Evolutionary conservation across 1,284 basidiomycete species (phyloP), one percentile per base, ranked within the genome.

Genomic region (Trichosporon sp.): DNA sequence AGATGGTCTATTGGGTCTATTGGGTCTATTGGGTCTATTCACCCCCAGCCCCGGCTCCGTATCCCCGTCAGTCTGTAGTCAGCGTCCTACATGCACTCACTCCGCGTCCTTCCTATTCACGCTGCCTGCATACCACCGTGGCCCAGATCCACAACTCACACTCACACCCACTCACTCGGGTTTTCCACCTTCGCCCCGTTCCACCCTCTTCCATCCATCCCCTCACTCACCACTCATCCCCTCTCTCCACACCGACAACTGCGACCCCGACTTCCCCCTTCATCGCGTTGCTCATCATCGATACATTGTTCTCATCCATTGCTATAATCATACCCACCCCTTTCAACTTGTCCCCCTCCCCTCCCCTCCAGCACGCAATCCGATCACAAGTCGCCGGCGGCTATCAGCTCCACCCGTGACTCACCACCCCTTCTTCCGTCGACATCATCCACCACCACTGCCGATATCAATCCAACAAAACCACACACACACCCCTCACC

Each of bases 331-430:
- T 46, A 46, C 43, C 51, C 16, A 2, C 51, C n/a, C 26, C 26
- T 26, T 26, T 26, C 26, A 26, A 26, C 26, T 26, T 26, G 26
- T 26, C 26, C 26, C 26, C 26, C 26, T 26, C 26, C 26, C 26
- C 26, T 26, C 26, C 26, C 26, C 26, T 26, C 26, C 26, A 26
- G 26, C 26, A 26, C 26, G 26, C 26, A 26, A 26, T 26, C 26
- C 51, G 16, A 21, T 16, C 51, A 54, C 51, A 48, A 48, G 46
- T 48, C 51, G 1, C 51, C 51, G 51, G 51, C 51, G 51, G 51
- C 19, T 54, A 54, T 54, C 51, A 54, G 51, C 51, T 54, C 51
- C 51, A 54, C 51, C 51, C 51, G 51, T 54, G 51, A 54, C 51
- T 54, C 51, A 54, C 46, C 46, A 48, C 19, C 19, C 48, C n/a